Base-by-base conservation (phyloP, 768 basidiomycete species). In the Suillus decipiens region DNA sequence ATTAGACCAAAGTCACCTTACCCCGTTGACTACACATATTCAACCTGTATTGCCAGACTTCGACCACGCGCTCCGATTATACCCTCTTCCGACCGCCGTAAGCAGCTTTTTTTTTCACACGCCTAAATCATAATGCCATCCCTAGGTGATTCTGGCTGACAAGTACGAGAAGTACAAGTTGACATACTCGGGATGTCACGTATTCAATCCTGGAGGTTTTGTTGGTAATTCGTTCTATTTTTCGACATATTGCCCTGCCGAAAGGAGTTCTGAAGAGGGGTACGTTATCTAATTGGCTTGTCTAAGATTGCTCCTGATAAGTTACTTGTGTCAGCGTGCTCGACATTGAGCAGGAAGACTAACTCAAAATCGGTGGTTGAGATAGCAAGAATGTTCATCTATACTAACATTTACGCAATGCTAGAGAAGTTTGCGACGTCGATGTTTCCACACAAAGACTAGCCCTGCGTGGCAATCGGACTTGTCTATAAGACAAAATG, bases 141-240 rank as follows among this genome's bases (percentile, higher is more conserved):
- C 33, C 19, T 65, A 97, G 95, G 81, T 98, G 22, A 82, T 99
- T 37, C 84, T 99, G 14, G 97, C 97, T 1, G 97, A 99, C 78
- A 95, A 90, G 76, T 97, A 98, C 71, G 96, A 97, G 73, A 86
- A 91, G 54, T 99, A 94, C 74, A 94, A 97, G 70, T 82, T 97
- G 66, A 99, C 96, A 1, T 99, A 99, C 74, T 95, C 96, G 63
- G 95, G 95, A 12, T 99, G 97, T 70, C 97, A 99, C 76, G 97
- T 99, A 33, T 95, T 99, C 82, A 99, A 99, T 73, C 97, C 97
- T 0, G 96, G 97, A 22, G 88, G 90, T 57, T 98, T 99, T 72
- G 81, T 95, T 15, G 87, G 92, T 5, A 89, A 86, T 56, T 84
- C 89, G 6, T 90, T 93, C 67, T 83, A 86, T 6, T 99, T 98